Base-by-base conservation (phyloP, 2,329 filamentous ascomycete species). In the Colletotrichum truncatum region DNA sequence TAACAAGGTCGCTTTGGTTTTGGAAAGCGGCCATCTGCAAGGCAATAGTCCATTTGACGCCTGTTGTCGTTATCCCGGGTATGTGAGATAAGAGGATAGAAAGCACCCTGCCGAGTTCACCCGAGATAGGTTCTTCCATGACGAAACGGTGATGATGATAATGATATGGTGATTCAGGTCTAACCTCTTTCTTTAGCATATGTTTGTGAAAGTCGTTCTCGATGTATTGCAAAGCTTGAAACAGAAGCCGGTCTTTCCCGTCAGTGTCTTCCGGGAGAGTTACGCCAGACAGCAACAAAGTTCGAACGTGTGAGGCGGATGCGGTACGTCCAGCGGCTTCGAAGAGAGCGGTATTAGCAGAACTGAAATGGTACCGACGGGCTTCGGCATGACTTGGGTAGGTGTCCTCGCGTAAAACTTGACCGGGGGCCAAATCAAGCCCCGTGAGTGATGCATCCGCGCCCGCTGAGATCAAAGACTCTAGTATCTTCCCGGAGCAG, bases 201-300 rank as follows among this genome's bases (percentile, higher is more conserved):
- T n/a, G n/a, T n/a, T n/a, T n/a, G n/a, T n/a, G n/a, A n/a, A n/a
- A n/a, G n/a, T n/a, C n/a, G n/a, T n/a, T n/a, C n/a, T n/a, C n/a
- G n/a, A n/a, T n/a, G n/a, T n/a, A n/a, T n/a, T n/a, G n/a, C n/a
- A n/a, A n/a, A n/a, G n/a, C n/a, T n/a, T n/a, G n/a, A n/a, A n/a
- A n/a, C n/a, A n/a, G n/a, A n/a, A n/a, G n/a, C n/a, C n/a, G n/a
- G n/a, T 41, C 9, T 11, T 41, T n/a, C 14, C 21, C 38, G 2
- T 41, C 38, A 10, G 21, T 9, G 1, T 3, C 4, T 16, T 14
- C 1, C 21, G 38, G 38, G 2, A 41, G 0, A 2, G 0, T 41
- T 9, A 18, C 38, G 9, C 38, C 38, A n/a, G 1, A 18, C 38
- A 4, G 16, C 2, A 3, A 41, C 7, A 41, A 41, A 18, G 9